Base-by-base conservation (phyloP, 2,329 filamentous ascomycete species). In the Pseudogymnoascus sp. region DNA sequence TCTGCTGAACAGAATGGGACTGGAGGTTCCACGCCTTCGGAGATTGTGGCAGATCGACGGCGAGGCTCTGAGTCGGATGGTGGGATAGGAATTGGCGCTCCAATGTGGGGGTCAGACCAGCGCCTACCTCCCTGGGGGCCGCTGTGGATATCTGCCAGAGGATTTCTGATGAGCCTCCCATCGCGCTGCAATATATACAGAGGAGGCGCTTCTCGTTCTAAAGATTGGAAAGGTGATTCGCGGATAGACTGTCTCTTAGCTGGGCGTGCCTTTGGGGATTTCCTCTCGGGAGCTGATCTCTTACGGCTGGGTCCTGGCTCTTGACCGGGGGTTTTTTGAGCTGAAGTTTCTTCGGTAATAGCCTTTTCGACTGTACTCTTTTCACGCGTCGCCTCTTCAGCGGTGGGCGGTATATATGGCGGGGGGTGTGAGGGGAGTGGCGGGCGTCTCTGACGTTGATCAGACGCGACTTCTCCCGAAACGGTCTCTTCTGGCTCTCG, bases 181-280 rank as follows among this genome's bases (percentile, higher is more conserved):
- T 54, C 29, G 5, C 47, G 47, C 47, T 54, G 47, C 29, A 54
- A 33, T 54, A 54, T 33, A 29, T 29, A 54, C 15, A 17, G 5
- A 33, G 47, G 5, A 13, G 47, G 47, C 5, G n/a, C 4, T 54
- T 54, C 47, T 54, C 47, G 29, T 21, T 33, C 47, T 21, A 5
- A 17, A 13, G 29, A 9, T 9, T 54, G 29, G 13, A 54, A 54
- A 33, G 47, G 47, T 33, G 29, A 33, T 5, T 54, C 47, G 29
- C 47, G 47, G 47, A 54, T 54, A 33, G 47, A 54, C 29, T 54
- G 47, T 54, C 47, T 54, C 47, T 54, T 54, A 10, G 47, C 29
- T 13, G 47, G 47, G 29, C 29, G 47, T 54, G 9, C 17, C 24
- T 54, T 54, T 13, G 35, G 9, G 47, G 47, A 54, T 35, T 29